Percentiles rank a stretch among this genome's conserved stretches.
Evolutionary conservation across 2,329 filamentous ascomycete genomes (phyloP).

Genomic region (Penicillium sp.): DNA sequence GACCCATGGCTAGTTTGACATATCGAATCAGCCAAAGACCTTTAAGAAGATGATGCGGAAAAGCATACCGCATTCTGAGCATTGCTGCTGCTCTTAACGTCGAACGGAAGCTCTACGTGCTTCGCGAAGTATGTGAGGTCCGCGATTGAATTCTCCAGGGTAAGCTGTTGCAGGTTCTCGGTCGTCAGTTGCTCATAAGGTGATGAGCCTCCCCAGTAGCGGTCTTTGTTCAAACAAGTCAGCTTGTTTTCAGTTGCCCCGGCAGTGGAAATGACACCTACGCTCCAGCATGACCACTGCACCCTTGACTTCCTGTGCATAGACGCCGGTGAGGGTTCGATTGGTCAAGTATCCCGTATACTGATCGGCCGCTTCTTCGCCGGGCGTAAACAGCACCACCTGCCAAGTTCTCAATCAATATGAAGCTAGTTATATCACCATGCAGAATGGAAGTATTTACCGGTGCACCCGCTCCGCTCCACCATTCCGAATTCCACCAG

Average conservation of each 20-base stretch:
- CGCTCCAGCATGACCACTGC: conserved; percentile 60
- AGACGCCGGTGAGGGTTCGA: conserved; percentile 51
- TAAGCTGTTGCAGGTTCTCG: conserved; percentile 58
- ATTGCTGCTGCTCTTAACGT: conserved; percentile 51
- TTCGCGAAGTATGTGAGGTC: conserved; percentile 60
- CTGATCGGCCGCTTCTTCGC: conserved; percentile 51
- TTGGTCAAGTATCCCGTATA: conserved; percentile 57
- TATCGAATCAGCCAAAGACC: background rate
- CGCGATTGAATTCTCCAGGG: conserved; percentile 55
- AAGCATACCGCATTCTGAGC: conserved; percentile 48
- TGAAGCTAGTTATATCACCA: background rate
- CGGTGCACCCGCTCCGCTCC: conserved; percentile 58
- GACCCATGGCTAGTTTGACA: conserved; percentile 54
- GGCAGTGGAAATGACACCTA: conserved; percentile 26
- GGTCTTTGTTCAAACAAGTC: conserved; percentile 41
- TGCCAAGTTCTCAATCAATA: conserved; percentile 17
- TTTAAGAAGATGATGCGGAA: background rate
- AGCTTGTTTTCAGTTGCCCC: background rate
- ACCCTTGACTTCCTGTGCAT: conserved; percentile 56
- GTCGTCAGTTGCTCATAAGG: conserved; percentile 56
- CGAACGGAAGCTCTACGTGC: conserved; percentile 57
- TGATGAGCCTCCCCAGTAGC: conserved; percentile 60
- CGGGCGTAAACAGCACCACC: conserved; percentile 56
- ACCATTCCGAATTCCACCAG: conserved; percentile 56
- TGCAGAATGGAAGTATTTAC: conserved; percentile 32